Evolutionary conservation across 2,329 filamentous ascomycete species (phyloP).

Genomic region (Aspergillus sp.): DNA sequence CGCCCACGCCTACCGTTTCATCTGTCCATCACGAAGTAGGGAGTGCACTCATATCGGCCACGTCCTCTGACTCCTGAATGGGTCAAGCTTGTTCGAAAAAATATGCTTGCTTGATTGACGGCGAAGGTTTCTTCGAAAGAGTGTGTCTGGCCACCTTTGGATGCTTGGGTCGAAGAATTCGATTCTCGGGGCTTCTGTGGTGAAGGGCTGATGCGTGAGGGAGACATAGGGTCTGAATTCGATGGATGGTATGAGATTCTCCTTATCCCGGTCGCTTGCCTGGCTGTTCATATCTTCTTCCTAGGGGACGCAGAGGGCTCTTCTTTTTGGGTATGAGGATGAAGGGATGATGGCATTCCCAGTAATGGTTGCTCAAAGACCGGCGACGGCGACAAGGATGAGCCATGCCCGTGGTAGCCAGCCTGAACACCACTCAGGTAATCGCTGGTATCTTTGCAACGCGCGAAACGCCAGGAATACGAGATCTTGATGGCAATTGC

Average conservation of each 20-base stretch:
- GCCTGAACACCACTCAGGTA: too few species aligned
- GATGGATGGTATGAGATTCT: not conserved
- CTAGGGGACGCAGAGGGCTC: too few species aligned
- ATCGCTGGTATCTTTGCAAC: not conserved
- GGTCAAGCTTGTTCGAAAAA: too few species aligned
- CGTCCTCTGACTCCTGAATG: too few species aligned
- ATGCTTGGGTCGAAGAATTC: not conserved
- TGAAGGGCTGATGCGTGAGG: not conserved
- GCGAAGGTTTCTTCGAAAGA: too few species aligned
- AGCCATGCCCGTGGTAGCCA: too few species aligned
- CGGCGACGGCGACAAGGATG: too few species aligned
- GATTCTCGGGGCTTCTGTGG: not conserved
- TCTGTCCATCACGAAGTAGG: not conserved
- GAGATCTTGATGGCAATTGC: constrained; percentile 16
- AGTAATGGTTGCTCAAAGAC: too few species aligned
- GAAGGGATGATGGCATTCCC: too few species aligned
- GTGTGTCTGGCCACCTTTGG: not conserved
- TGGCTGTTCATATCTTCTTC: not conserved
- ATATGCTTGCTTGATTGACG: too few species aligned
- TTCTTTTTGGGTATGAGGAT: too few species aligned
- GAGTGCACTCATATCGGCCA: too few species aligned
- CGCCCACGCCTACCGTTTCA: not conserved
- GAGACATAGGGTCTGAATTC: not conserved
- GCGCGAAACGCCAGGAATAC: constrained; percentile 15
- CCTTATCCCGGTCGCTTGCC: not conserved